Evolutionary conservation across 1,284 basidiomycete species (phyloP), one percentile per base, ranked within the genome.

Genomic region (Athelia psychrophila): DNA sequence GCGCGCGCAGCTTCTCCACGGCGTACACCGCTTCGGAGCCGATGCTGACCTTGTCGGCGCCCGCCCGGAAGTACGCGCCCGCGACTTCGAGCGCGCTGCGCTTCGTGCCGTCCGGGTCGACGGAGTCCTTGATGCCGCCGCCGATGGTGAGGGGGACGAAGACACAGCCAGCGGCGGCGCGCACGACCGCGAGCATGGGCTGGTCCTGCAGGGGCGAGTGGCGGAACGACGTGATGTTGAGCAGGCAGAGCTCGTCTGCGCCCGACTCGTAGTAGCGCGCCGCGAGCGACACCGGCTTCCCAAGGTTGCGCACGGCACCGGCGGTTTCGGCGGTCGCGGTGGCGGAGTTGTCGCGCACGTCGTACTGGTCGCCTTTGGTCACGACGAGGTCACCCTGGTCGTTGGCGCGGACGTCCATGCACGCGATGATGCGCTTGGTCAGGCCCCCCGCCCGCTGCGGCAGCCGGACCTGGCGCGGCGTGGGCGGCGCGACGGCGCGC

Each of bases 161-260:
- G 48, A 98, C 85, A 48, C 85, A 84, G 67, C 93, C 86, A 0
- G 97, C 95, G 0, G 95, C 91, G 1, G 86, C 85, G 51, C 91
- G 87, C 48, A 99, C 92, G 60, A 99, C 91, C 44, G 93, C 88
- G 51, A 99, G 83, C 97, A 99, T 99, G 0, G 97, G 97, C 71
- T 99, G 97, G 71, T 99, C 97, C 50, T 80, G 86, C 40, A 99
- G 79, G 0, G 97, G 95, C 6, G 93, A 98, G 58, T 92, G 89
- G 55, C 97, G 91, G 84, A 99, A 99, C 51, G 95, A 98, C 8
- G 97, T 99, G 76, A 99, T 99, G 74, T 99, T 99, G 67, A 99
- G 86, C 61, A 99, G 88, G 63, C 93, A 96, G 47, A 99, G 79
- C 72, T 99, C 97, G 73, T 99, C 97, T 45, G 97, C 97, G 30